phyloP scores from a whole-genome alignment of 2,329 filamentous ascomycete genomes.

The Exophiala dermatitidis region DNA sequence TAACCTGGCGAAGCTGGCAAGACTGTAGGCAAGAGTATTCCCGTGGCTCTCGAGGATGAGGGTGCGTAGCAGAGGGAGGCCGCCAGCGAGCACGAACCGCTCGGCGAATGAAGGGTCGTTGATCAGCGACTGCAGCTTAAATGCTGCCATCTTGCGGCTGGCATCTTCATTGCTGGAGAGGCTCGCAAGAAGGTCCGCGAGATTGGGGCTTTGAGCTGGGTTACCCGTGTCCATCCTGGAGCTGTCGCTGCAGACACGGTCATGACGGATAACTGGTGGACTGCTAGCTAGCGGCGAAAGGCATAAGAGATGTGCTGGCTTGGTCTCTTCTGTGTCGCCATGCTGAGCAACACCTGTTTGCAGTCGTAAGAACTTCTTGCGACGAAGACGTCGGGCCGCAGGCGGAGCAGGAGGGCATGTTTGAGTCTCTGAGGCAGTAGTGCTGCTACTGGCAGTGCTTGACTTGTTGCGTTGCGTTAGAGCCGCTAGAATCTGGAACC shows the following conservation, averaged over 20 bases:
- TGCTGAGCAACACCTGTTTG: conserved; percentile 3
- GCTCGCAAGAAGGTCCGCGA: conserved; percentile 52
- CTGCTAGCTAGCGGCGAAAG: conserved; percentile 6
- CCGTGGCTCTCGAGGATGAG: conserved; percentile 79
- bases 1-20: conserved; percentile 79
- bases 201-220: conserved; percentile 33
- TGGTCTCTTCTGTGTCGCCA: conserved; percentile 9
- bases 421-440: neutral
- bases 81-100: conserved; percentile 85
- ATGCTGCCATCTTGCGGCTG: conserved; percentile 95
- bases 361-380: conserved; percentile 1
- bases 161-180: conserved; percentile 68
- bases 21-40: conserved; percentile 90
- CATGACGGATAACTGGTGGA: conserved; percentile 2
- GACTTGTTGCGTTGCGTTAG: conserved; percentile 6
- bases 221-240: conserved; percentile 20
- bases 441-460: conserved; percentile 2
- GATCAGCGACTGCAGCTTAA: conserved; percentile 92
- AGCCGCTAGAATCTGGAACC: conserved; percentile 1
- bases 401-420: conserved; percentile 3
- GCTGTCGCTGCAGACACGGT: conserved; percentile 9
- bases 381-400: neutral
- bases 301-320: conserved; percentile 4
- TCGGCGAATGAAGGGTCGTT: conserved; percentile 95
- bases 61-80: conserved; percentile 70